Conservation (phyloP, 2,329 filamentous ascomycete genomes). For the Aspergillus ustus region DNA sequence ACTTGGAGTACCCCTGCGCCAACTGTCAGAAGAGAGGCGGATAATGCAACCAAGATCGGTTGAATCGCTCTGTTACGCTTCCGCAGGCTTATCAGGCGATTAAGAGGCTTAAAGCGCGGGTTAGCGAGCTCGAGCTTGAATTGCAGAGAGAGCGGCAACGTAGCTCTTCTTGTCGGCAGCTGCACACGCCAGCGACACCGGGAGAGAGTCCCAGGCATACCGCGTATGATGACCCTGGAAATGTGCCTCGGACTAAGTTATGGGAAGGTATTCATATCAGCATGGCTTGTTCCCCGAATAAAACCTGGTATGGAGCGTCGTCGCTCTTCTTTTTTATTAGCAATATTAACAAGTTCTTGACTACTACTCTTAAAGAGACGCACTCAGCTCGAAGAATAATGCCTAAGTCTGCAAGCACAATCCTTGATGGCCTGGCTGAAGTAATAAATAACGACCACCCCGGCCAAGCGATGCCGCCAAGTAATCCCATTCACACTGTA, state of each 20-base stretch:
- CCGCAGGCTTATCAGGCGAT: constrained; percentile 25
- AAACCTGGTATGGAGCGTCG: constrained; percentile 51
- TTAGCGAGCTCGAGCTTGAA: constrained; percentile 41
- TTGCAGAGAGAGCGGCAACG: constrained; percentile 29
- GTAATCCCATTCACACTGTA: not conserved
- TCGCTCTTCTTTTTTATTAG: constrained; percentile 53
- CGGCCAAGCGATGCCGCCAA: not conserved
- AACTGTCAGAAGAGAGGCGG: constrained; percentile 29
- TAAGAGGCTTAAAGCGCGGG: constrained; percentile 37
- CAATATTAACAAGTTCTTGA: constrained; percentile 46
- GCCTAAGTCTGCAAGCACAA: not conserved
- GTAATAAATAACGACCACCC: not conserved
- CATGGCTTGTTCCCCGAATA: constrained; percentile 34
- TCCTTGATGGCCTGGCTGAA: constrained; percentile 1
- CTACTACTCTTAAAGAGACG: constrained; percentile 16
- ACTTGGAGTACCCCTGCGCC: constrained; percentile 29
- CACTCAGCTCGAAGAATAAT: constrained; percentile 7
- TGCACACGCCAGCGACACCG: not conserved
- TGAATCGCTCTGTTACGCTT: not conserved
- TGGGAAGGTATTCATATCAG: constrained; percentile 48
- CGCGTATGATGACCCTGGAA: constrained; percentile 20
- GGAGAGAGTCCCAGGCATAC: constrained; percentile 14
- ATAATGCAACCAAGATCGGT: constrained; percentile 26
- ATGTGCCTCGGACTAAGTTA: constrained; percentile 26
- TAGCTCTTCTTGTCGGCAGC: no score